phyloP scores from a whole-genome alignment of 1,139 yeast genomes.

The Yamadazyma atmosphaerica region DNA sequence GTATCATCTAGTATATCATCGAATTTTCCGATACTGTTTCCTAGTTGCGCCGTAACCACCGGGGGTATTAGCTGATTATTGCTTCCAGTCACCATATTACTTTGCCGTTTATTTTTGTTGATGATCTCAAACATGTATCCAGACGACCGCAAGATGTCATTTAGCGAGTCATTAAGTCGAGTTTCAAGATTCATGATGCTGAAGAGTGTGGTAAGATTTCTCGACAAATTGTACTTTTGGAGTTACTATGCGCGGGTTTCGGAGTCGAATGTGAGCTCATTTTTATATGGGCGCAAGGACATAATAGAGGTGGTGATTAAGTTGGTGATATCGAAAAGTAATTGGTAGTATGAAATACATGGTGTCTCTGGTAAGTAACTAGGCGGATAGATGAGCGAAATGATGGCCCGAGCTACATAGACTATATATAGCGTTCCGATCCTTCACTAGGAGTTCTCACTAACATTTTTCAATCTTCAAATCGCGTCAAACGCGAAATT shows the following conservation, averaged over 20 bases:
- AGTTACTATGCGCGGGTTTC: neutral
- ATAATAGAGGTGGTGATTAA: too few species aligned
- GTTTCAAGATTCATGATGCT: conserved; percentile 43
- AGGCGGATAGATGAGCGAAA: too few species aligned
- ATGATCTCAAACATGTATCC: conserved; percentile 49
- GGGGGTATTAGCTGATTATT: conserved; percentile 46
- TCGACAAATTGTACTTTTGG: neutral
- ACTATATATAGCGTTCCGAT: too few species aligned
- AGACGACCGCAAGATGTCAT: conserved; percentile 43
- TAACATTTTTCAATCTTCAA: too few species aligned
- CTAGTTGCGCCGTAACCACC: conserved; percentile 40
- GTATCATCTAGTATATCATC: conserved; percentile 49
- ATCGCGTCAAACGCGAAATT: neutral
- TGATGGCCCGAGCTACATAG: too few species aligned
- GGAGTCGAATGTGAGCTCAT: neutral
- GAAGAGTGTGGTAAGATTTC: too few species aligned
- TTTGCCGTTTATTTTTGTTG: conserved; percentile 42
- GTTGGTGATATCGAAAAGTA: too few species aligned
- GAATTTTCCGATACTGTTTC: conserved; percentile 36
- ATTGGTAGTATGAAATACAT: too few species aligned
- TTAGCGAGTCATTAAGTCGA: conserved; percentile 40
- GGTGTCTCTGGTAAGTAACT: too few species aligned
- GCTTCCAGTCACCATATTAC: conserved; percentile 44
- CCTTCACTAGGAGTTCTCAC: too few species aligned
- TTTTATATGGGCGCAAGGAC: too few species aligned